These are phyloP conservation scores for Xylaria cubensis DNA, from an alignment of 495 filamentous ascomycete species.

Conservation along the genomic window DNA sequence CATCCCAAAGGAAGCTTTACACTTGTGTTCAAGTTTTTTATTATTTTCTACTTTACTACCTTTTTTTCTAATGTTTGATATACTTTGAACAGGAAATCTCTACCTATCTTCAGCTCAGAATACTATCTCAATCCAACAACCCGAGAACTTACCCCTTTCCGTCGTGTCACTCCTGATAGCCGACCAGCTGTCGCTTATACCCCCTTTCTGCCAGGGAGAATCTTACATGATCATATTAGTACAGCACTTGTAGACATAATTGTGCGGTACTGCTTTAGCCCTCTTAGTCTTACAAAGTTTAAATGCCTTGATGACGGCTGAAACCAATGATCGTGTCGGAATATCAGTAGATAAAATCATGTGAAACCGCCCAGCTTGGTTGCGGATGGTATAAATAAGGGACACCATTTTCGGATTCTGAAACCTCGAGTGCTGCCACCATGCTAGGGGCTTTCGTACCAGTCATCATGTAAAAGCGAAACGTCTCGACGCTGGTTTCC, in stretches of 20 bases:
- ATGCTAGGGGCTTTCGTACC: neutral
- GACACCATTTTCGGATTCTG: neutral
- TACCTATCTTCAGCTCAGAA: neutral
- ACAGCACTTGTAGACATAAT: neutral
- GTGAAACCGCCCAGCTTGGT: neutral
- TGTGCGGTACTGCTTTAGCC: neutral
- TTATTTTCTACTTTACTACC: too few species aligned
- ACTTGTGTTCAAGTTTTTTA: too few species aligned
- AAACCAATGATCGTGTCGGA: neutral
- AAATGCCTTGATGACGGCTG: neutral
- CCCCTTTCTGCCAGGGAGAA: neutral
- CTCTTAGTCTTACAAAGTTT: neutral
- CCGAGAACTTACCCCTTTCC: neutral
- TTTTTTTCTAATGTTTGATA: too few species aligned
- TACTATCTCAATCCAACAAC: neutral
- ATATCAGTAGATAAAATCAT: neutral
- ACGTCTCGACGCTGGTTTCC: neutral
- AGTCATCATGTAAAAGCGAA: neutral
- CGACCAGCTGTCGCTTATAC: neutral
- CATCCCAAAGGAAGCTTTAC: too few species aligned
- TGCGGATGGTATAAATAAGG: neutral
- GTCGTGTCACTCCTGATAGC: neutral
- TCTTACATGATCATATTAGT: neutral
- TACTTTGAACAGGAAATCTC: too few species aligned
- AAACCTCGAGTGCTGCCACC: neutral